Evolutionary conservation across 2,329 filamentous ascomycete species (phyloP), one percentile per base, ranked within the genome.

Genomic region (Fusarium sp.): DNA sequence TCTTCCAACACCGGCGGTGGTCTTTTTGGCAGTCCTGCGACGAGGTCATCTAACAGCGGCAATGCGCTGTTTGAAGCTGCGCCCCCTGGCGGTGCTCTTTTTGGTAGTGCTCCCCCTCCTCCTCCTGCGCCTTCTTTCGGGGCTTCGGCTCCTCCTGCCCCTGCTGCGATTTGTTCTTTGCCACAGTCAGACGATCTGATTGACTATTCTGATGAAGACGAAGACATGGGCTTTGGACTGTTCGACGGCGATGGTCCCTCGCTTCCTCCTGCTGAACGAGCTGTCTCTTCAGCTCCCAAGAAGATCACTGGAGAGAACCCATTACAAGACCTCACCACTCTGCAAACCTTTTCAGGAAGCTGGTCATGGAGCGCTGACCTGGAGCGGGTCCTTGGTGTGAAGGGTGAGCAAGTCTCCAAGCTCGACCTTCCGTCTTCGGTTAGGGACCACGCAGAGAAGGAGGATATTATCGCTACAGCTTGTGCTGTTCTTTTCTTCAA

Each of bases 341-440:
- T 88, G 6, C 90, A 92, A 74, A 78, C 77, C 1, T 79, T 79
- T 41, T 48, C 55, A 2, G 78, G 78, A 8, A 75, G 65, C 47
- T 80, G 78, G 78, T n/a, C 49, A 0, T 80, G 77, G 77, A 73
- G 28, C 8, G 1, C 21, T 1, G 42, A 65, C n/a, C 69, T 84
- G 7, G 67, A 75, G 28, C 28, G 23, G 3, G 43, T 78, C 4
- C 39, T 81, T 10, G 75, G 75, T 6, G 31, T 77, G 15, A 66
- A 42, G 1, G 24, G 57, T 3, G 54, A 62, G 9, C 23, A 53
- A 8, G 58, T 59, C 1, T 39, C 26, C 2, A 63, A 61, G 5
- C 38, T 73, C n/a, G 41, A 26, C 1, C 44, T 74, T 0, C 55
- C 69, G 8, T 16, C 24, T 16, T 24, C 12, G 4, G 61, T 63